A percentile compares a stretch with the other conserved stretches of the same genome.
phyloP scores from a whole-genome alignment of 768 basidiomycete genomes.

The Hortiboletus campestris region DNA sequence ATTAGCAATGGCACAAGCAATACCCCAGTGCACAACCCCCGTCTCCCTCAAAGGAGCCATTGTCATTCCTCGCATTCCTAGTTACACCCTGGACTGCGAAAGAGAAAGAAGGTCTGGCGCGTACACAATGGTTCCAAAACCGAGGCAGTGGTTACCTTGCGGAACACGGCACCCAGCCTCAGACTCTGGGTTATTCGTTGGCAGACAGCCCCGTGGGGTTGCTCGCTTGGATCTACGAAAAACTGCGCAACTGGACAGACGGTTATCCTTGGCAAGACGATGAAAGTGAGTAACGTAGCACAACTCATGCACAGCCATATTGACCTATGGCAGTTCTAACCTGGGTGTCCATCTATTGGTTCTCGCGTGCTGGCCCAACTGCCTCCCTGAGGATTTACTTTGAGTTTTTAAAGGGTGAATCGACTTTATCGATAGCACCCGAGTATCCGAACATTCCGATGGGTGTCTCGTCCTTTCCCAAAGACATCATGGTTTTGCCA shows the following conservation, averaged over 20 bases:
- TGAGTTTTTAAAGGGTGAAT: conserved; percentile 31
- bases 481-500: conserved; percentile 40
- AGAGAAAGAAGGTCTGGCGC: conserved; percentile 26
- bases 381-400: conserved; percentile 60
- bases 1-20: not conserved
- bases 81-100: conserved; percentile 28
- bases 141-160: conserved; percentile 32
- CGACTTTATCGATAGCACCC: accelerated
- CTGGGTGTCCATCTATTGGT: conserved; percentile 59
- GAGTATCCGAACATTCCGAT: conserved; percentile 36
- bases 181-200: conserved; percentile 53
- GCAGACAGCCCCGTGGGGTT: conserved; percentile 57
- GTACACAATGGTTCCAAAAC: conserved; percentile 15
- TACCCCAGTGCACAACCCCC: conserved; percentile 23
- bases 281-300: conserved; percentile 38
- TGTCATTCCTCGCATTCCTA: conserved; percentile 28
- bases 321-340: conserved; percentile 44
- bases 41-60: conserved; percentile 19
- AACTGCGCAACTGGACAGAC: conserved; percentile 49
- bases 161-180: conserved; percentile 43
- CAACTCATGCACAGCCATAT: not conserved
- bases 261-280: conserved; percentile 57
- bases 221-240: conserved; percentile 55
- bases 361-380: conserved; percentile 57
- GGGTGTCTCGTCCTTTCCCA: conserved; percentile 53